A percentile compares a stretch with the other conserved stretches of the same genome.
Evolutionary conservation across 305 asterid species (phyloP).

Genomic region (Fraxinus nigra): DNA sequence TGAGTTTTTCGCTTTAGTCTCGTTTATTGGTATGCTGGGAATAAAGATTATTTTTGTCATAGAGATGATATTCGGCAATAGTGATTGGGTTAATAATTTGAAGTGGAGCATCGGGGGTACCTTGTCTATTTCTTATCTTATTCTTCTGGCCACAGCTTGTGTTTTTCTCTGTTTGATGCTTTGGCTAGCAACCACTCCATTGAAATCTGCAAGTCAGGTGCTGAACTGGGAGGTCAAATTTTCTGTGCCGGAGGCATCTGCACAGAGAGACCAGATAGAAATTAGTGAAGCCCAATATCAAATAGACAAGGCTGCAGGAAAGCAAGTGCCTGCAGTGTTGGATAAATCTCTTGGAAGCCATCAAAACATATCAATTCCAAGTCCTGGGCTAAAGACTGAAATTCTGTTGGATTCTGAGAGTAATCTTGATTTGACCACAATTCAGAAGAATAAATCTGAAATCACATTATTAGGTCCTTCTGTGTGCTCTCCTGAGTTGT

Average conservation of each 20-base stretch:
- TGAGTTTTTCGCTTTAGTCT: conserved; percentile 57
- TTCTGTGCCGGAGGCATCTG: conserved; percentile 28
- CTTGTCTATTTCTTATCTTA: conserved; percentile 41
- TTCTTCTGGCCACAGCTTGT: conserved; percentile 57
- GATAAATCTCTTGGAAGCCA: conserved; percentile 36
- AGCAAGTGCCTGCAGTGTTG: conserved; percentile 37
- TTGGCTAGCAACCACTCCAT: conserved; percentile 82
- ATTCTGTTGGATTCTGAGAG: conserved; percentile 47
- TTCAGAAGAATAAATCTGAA: conserved; percentile 54
- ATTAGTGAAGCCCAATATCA: conserved; percentile 34
- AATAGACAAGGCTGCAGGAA: conserved; percentile 34
- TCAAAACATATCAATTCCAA: conserved; percentile 32
- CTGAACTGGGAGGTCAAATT: conserved; percentile 43
- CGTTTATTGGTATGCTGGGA: conserved; percentile 68
- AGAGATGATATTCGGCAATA: conserved; percentile 80
- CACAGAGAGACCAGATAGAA: conserved; percentile 35
- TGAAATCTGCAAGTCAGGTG: conserved; percentile 66
- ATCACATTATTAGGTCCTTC: conserved; percentile 33
- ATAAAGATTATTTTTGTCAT: conserved; percentile 63
- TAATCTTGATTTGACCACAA: conserved; percentile 32
- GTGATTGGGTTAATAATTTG: conserved; percentile 82
- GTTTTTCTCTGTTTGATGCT: conserved; percentile 65
- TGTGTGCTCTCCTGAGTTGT: conserved; percentile 29
- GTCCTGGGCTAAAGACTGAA: conserved; percentile 57
- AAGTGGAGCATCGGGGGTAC: conserved; percentile 67